Evolutionary conservation across 345 rosid species (phyloP).

Genomic region (Fremontodendron californicum): DNA sequence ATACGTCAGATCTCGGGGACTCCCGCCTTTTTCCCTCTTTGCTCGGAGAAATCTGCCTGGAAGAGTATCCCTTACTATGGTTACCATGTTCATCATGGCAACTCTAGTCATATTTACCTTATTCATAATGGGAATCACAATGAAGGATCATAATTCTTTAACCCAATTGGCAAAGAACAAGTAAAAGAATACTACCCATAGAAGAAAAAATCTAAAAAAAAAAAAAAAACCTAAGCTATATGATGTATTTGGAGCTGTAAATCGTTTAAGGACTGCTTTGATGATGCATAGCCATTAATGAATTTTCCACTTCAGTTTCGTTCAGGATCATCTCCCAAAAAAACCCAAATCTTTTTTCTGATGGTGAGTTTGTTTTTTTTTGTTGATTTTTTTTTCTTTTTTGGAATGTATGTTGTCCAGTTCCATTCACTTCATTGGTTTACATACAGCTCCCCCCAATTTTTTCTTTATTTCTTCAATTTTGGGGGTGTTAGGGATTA

Average conservation of each 20-base stretch:
- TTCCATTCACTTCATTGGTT: background rate
- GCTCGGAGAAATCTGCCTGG: slow-evolving; percentile 33
- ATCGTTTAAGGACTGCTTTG: slow-evolving; percentile 35
- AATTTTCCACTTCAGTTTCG: slow-evolving; percentile 43
- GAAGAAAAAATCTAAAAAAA: background rate
- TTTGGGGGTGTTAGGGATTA: no score
- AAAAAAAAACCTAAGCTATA: background rate
- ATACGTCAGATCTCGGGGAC: slow-evolving; percentile 24
- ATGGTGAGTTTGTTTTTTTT: slow-evolving; percentile 34
- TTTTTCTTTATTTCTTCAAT: no score
- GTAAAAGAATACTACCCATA: background rate
- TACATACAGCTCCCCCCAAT: background rate
- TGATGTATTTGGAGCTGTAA: slow-evolving; percentile 44
- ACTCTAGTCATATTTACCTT: slow-evolving; percentile 43
- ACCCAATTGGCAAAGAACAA: background rate
- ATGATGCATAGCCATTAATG: slow-evolving; percentile 49
- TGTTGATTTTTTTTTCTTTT: background rate
- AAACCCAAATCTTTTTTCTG: slow-evolving; percentile 16
- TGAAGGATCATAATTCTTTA: background rate
- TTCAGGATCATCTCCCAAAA: slow-evolving; percentile 18
- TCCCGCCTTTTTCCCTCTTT: slow-evolving; percentile 18
- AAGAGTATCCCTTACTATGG: slow-evolving; percentile 35
- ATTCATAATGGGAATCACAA: slow-evolving; percentile 52
- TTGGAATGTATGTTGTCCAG: background rate
- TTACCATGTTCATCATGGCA: slow-evolving; percentile 46